A percentile compares a stretch with the other conserved stretches of the same genome.
phyloP scores from a whole-genome alignment of 2,329 filamentous ascomycete species.

The Claviceps lovelessii region DNA sequence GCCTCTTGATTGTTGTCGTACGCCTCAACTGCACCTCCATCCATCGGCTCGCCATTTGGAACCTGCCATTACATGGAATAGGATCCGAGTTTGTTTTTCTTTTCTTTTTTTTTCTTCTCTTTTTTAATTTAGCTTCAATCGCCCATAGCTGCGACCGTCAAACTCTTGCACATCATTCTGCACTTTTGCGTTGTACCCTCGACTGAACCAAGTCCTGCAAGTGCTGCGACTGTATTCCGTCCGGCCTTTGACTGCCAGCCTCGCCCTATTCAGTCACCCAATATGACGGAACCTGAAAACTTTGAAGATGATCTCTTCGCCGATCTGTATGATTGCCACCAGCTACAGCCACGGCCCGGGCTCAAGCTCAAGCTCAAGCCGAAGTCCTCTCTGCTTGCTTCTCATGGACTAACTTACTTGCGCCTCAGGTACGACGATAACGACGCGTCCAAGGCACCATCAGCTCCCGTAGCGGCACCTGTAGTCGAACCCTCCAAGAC shows the following conservation, averaged over 20 bases:
- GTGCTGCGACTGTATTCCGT: neutral
- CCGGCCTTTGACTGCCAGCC: neutral
- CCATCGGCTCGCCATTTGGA: neutral
- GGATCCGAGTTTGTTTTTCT: neutral
- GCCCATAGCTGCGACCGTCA: neutral
- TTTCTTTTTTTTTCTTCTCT: neutral
- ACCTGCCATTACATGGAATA: neutral
- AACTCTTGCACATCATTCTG: neutral
- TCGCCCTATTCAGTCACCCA: neutral
- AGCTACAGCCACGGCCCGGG: too few relatives aligned
- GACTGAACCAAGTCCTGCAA: neutral
- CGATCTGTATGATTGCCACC: constrained; percentile 54
- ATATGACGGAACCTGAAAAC: constrained; percentile 67
- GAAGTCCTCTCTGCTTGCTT: neutral
- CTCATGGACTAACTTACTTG: constrained; percentile 3
- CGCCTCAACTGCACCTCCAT: neutral
- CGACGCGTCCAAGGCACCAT: constrained; percentile 28
- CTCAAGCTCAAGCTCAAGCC: neutral
- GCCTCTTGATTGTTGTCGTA: neutral
- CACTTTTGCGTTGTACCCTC: neutral
- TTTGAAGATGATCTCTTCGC: constrained; percentile 92
- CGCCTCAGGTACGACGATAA: constrained; percentile 51
- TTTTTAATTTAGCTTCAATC: neutral
- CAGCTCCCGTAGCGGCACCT: constrained; percentile 17
- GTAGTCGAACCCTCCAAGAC: constrained; percentile 14